Evolutionary conservation across 306 rosid species (phyloP).

Genomic region (Prunus campanulata): DNA sequence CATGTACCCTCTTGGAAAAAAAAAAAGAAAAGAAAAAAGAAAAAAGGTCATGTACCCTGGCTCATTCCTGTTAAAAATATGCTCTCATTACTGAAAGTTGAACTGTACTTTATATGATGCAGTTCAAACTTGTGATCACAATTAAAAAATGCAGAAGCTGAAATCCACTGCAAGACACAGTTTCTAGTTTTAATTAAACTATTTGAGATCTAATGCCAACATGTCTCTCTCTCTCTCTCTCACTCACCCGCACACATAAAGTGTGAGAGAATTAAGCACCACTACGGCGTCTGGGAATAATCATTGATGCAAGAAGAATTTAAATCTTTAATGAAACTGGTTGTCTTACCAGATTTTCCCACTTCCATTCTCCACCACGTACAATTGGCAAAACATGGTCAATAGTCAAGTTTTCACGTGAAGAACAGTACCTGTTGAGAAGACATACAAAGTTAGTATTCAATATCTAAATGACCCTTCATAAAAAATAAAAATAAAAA

Average conservation of each 20-base stretch:
- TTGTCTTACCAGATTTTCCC: slow-evolving; percentile 87
- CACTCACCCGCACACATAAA: background rate
- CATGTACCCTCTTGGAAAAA: background rate
- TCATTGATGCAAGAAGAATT: background rate
- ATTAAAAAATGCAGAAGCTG: too few species aligned
- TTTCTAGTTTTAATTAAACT: too few species aligned
- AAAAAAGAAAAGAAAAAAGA: too few species aligned
- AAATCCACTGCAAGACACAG: too few species aligned
- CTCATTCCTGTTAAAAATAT: background rate
- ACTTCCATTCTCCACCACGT: slow-evolving; percentile 87
- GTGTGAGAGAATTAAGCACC: background rate
- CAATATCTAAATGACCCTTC: background rate
- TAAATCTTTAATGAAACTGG: background rate
- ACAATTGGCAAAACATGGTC: slow-evolving; percentile 82
- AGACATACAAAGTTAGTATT: slow-evolving; percentile 20
- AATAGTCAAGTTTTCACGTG: slow-evolving; percentile 80
- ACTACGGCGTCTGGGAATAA: background rate
- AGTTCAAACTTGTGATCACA: too few species aligned
- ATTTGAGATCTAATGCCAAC: background rate
- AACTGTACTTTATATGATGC: background rate
- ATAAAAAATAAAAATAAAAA: too few species aligned
- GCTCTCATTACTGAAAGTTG: background rate
- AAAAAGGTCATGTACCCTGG: too few species aligned
- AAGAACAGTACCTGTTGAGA: slow-evolving; percentile 76
- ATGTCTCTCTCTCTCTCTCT: background rate